Conservation (phyloP, 2,329 filamentous ascomycete species). For the Fusarium nematophilum region DNA sequence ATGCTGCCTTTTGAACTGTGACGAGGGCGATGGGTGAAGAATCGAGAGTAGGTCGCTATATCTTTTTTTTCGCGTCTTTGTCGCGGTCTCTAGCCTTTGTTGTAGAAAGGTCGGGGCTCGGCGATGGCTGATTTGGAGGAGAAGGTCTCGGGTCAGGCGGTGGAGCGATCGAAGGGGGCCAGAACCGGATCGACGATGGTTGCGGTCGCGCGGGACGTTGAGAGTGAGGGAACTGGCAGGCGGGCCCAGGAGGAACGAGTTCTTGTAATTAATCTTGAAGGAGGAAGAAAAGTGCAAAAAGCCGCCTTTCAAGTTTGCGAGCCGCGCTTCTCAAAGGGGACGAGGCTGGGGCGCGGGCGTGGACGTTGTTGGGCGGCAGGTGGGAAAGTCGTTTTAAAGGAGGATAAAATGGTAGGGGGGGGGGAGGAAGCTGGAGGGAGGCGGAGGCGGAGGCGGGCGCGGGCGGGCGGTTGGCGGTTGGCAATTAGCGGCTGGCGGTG, state of each 20-base stretch:
- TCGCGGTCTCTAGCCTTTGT: constrained; percentile 13
- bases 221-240: constrained; percentile 24
- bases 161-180: constrained; percentile 43
- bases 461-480: constrained; percentile 25
- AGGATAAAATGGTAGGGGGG: constrained; percentile 7
- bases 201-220: constrained; percentile 16
- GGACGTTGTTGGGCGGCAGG: constrained; percentile 30
- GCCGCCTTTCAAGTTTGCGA: constrained; percentile 6
- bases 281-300: too few species aligned
- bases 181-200: constrained; percentile 37
- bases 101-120: constrained; percentile 20
- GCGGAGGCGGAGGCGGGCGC: constrained; percentile 27
- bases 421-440: constrained; percentile 3
- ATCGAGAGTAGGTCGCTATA: constrained; percentile 8
- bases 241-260: constrained; percentile 29
- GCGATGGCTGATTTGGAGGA: constrained; percentile 28
- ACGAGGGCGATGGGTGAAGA: constrained; percentile 7
- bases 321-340: constrained; percentile 24
- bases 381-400: constrained; percentile 37
- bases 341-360: constrained; percentile 36
- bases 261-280: too few species aligned
- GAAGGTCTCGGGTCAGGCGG: constrained; percentile 40
- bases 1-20: constrained; percentile 14
- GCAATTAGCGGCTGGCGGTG: constrained; percentile 28
- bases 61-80: too few species aligned